phyloP scores from a whole-genome alignment of 2,329 filamentous ascomycete genomes.

The Neocatenulostroma microsporum region DNA sequence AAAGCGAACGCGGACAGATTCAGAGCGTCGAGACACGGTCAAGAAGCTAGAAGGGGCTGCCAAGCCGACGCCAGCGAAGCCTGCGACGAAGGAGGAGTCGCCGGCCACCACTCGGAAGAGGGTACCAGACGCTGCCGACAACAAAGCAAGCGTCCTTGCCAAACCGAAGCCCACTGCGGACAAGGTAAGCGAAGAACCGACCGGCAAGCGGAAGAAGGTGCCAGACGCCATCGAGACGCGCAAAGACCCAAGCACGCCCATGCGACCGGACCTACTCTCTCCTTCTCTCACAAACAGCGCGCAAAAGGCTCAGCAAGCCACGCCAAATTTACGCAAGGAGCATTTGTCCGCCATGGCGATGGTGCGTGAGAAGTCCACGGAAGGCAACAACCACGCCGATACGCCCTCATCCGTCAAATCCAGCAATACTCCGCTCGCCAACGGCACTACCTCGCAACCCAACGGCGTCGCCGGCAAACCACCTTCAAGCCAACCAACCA shows the following conservation, averaged over 20 bases:
- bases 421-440: constrained; percentile 16
- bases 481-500: constrained; percentile 17
- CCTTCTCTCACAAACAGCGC: constrained; percentile 12
- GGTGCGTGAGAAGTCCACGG: constrained; percentile 19
- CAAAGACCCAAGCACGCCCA: constrained; percentile 21
- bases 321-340: constrained; percentile 22
- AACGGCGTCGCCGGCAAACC: constrained; percentile 10
- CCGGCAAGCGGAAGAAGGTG: constrained; percentile 20
- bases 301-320: constrained; percentile 20
- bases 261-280: constrained; percentile 15
- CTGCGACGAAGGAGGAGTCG: constrained; percentile 11
- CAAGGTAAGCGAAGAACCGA: constrained; percentile 12
- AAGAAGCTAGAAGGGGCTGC: too few species aligned
- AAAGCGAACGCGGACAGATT: too few species aligned
- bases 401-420: constrained; percentile 19
- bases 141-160: too few species aligned
- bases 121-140: too few species aligned
- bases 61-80: too few species aligned
- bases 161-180: constrained; percentile 18
- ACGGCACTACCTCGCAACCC: constrained; percentile 8
- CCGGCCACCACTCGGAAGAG: constrained; percentile 21
- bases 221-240: constrained; percentile 10
- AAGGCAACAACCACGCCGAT: constrained; percentile 15
- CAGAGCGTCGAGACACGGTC: too few species aligned
- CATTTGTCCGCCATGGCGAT: constrained; percentile 18